Percentiles rank a stretch among this genome's conserved stretches.
These are phyloP conservation scores for Olyra latifolia DNA, from an alignment of 176 grass and related monocot genomes.

Conservation along the genomic window DNA sequence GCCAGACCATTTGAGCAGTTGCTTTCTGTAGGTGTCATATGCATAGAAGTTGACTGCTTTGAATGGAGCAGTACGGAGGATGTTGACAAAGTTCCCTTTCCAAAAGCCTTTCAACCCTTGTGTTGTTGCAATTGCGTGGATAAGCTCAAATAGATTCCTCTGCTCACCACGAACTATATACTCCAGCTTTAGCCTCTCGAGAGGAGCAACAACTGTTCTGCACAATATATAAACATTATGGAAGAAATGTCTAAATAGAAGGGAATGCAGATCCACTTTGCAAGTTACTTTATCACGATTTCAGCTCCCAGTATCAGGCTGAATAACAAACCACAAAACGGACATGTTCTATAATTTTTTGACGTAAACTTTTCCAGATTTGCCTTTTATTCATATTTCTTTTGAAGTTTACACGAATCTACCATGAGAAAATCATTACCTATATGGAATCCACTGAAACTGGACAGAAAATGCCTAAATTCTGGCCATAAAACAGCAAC, in stretches of 20 bases:
- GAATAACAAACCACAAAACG: not conserved
- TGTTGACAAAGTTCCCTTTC: conserved; percentile 97
- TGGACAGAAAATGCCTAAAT: not conserved
- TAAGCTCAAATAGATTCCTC: conserved; percentile 79
- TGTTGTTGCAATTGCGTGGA: conserved; percentile 72
- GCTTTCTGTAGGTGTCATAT: conserved; percentile 91
- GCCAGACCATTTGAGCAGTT: conserved; percentile 73
- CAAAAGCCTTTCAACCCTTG: conserved; percentile 94
- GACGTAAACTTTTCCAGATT: not conserved
- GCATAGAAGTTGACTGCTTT: conserved; percentile 98
- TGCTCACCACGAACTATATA: conserved; percentile 96
- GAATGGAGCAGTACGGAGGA: conserved; percentile 96
- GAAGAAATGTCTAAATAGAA: conserved; percentile 6
- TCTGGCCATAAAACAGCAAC: not conserved
- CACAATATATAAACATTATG: conserved; percentile 31
- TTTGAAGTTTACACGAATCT: not conserved
- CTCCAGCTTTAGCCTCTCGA: conserved; percentile 96
- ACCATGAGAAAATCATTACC: not conserved
- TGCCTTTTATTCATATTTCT: not conserved
- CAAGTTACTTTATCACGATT: not conserved
- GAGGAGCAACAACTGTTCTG: conserved; percentile 97
- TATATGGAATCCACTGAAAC: not conserved
- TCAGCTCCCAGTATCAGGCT: not conserved
- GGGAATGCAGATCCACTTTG: not conserved
- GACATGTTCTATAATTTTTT: not conserved